These are phyloP conservation scores for Aspergillus sp. DNA, from an alignment of 2,329 filamentous ascomycete genomes.

Conservation along the genomic window DNA sequence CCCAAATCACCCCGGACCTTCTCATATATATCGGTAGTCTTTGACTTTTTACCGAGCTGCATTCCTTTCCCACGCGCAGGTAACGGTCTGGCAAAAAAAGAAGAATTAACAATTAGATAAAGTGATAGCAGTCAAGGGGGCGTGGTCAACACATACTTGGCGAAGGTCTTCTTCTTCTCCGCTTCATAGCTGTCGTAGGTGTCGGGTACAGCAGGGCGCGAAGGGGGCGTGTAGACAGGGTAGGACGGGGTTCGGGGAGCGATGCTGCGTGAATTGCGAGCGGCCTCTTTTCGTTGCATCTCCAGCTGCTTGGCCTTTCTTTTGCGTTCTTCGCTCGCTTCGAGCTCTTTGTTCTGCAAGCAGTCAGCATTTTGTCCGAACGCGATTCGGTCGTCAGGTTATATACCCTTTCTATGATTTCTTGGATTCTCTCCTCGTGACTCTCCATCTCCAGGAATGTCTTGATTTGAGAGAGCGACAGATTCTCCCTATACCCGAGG, in stretches of 20 bases:
- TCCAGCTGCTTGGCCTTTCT: conserved; percentile 98
- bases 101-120: conserved; percentile 1
- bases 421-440: conserved; percentile 97
- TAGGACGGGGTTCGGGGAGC: conserved; percentile 77
- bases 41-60: conserved; percentile 98
- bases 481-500: conserved; percentile 90
- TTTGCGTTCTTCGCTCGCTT: conserved; percentile 97
- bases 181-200: conserved; percentile 94
- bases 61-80: conserved; percentile 91
- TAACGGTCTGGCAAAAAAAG: conserved; percentile 49
- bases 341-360: conserved; percentile 89
- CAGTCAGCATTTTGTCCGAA: conserved; percentile 22
- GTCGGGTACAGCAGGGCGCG: conserved; percentile 70
- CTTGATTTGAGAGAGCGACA: conserved; percentile 96
- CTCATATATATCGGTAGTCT: conserved; percentile 96
- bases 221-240: conserved; percentile 81
- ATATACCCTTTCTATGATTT: conserved; percentile 84
- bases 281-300: conserved; percentile 96
- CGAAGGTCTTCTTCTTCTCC: conserved; percentile 89
- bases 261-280: conserved; percentile 67
- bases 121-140: not conserved
- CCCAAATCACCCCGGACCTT: conserved; percentile 89
- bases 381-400: conserved; percentile 22
- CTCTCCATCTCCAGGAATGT: conserved; percentile 99
- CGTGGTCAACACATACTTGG: conserved; percentile 60